Conservation (phyloP, 192 early-diverging fungal genomes). For the Umbelopsis vinacea region DNA sequence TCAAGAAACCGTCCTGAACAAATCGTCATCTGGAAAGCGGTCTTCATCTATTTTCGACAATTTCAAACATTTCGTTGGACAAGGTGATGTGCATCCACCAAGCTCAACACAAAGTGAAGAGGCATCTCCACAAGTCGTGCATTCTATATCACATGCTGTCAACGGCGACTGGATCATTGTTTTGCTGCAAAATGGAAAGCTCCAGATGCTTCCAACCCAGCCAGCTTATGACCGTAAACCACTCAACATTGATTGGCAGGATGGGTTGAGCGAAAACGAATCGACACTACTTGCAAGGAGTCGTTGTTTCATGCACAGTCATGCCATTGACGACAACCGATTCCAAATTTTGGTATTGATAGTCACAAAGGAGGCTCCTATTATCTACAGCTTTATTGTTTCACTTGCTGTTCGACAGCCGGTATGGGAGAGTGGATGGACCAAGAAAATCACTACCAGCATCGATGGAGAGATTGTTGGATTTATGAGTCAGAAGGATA, state of each 20-base stretch:
- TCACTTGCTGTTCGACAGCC: background rate
- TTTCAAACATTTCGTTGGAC: constrained; percentile 9
- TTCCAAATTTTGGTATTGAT: background rate
- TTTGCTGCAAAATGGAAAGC: constrained; percentile 1
- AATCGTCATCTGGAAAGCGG: background rate
- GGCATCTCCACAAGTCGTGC: background rate
- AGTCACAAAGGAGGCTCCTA: background rate
- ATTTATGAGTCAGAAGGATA: background rate
- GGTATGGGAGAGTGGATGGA: background rate
- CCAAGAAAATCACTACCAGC: background rate
- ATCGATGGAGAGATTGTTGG: background rate
- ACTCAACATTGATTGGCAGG: background rate
- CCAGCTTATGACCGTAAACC: background rate
- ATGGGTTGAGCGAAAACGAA: background rate
- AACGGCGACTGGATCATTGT: constrained; percentile 1
- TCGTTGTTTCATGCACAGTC: background rate
- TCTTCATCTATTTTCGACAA: constrained; percentile 1
- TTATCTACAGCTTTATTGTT: constrained; percentile 1
- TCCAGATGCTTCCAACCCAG: constrained; percentile 1
- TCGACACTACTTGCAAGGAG: background rate
- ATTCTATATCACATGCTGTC: background rate
- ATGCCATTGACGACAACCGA: background rate
- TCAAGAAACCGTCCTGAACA: constrained; percentile 2
- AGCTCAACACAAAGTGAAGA: background rate
- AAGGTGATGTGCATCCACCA: background rate